Evolutionary conservation across 441 rosid genomes (phyloP).

Genomic region (Adansonia rubrostipa): DNA sequence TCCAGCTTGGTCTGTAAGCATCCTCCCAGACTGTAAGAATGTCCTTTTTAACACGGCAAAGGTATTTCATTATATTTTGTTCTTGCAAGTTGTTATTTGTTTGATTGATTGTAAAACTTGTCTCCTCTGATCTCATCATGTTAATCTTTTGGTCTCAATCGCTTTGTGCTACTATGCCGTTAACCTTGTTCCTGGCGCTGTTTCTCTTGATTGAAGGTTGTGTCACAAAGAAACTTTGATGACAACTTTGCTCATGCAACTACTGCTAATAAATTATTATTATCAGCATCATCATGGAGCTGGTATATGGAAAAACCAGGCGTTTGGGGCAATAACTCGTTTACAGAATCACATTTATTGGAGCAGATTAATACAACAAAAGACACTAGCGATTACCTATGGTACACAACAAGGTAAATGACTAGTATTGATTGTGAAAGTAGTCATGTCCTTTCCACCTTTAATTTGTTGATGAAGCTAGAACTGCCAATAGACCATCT

Average conservation of each 20-base stretch:
- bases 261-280: conserved; percentile 31
- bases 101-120: neutral
- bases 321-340: conserved; percentile 54
- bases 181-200: conserved; percentile 14
- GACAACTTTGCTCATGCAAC: conserved; percentile 37
- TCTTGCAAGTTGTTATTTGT: neutral
- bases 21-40: conserved; percentile 69
- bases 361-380: conserved; percentile 71
- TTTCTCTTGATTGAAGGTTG: conserved; percentile 47
- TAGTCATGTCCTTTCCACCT: neutral
- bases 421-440: neutral
- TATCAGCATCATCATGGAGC: conserved; percentile 47
- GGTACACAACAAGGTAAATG: conserved; percentile 66
- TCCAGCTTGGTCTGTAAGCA: conserved; percentile 85
- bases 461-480: conserved; percentile 3
- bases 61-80: conserved; percentile 36
- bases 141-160: neutral
- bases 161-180: neutral
- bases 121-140: neutral
- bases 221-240: conserved; percentile 53
- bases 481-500: neutral
- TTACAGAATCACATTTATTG: conserved; percentile 44
- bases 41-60: conserved; percentile 66
- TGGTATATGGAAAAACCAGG: conserved; percentile 66
- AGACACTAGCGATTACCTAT: conserved; percentile 64